Base-by-base conservation (phyloP, 2,329 filamentous ascomycete species). In the Leptodontidium sp. region DNA sequence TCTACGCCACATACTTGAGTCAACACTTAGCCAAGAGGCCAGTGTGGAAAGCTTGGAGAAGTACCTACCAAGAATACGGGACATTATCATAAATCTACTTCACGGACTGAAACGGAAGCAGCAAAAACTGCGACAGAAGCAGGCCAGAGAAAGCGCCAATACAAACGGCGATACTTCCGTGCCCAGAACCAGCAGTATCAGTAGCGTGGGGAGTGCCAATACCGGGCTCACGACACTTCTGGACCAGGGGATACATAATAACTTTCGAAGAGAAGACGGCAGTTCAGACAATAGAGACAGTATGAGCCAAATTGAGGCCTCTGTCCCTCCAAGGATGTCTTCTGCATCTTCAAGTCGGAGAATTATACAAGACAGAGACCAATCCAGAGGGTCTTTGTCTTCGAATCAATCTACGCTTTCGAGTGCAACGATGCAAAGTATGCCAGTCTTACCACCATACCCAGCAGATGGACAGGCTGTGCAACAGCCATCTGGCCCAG, bases 91-190 rank as follows among this genome's bases (percentile, higher is more conserved):
- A 80, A 98, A 97, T 78, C 85, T 99, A 38, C 87, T 99, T 9
- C 96, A 99, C 79, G 96, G 96, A 2, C 82, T 99, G 72, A 99
- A 99, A 84, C 91, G 95, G 80, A 99, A 99, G 80, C 96, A 99
- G 79, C 94, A 97, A 77, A 93, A 94, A 76, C 82, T 99, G 76
- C 84, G 89, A 35, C 88, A 90, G 76, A 89, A 87, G 72, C 87
- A 90, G 73, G 80, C 83, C 4, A 83, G 86, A 67, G 88, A 90
- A 61, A 71, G 71, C 8, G 49, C 65, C 14, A 40, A 35, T 47
- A 67, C 71, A 38, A 75, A 74, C 68, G 67, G 69, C 0, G 77
- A 78, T 9, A 45, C 52, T 35, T 50, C 68, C 21, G 47, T 77
- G 24, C 76, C 77, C 5, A 73, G 77, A 65, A 85, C 85, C 15